These are phyloP conservation scores for Nevesoporus exiguus DNA, from an alignment of 768 basidiomycete genomes.

Conservation along the genomic window DNA sequence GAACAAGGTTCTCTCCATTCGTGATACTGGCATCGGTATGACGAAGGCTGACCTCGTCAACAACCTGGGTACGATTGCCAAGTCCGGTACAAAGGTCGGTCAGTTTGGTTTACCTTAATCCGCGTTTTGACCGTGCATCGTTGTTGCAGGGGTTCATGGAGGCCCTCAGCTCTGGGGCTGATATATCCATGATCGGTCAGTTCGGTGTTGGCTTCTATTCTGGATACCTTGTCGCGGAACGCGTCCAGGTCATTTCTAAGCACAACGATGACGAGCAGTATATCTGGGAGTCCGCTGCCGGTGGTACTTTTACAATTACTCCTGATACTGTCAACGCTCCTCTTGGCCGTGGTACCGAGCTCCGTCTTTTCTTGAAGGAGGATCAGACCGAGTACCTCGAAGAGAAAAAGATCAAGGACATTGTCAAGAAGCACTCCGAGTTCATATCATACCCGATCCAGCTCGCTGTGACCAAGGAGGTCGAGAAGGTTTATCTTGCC, in stretches of 20 bases:
- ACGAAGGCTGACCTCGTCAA: constrained; percentile 99
- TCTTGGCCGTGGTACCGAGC: constrained; percentile 91
- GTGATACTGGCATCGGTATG: constrained; percentile 98
- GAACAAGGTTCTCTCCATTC: constrained; percentile 85
- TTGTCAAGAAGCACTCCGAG: constrained; percentile 99
- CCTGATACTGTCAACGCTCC: constrained; percentile 85
- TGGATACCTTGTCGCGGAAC: constrained; percentile 97
- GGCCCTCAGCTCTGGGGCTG: constrained; percentile 85
- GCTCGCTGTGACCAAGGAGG: constrained; percentile 97
- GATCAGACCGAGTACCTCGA: constrained; percentile 99
- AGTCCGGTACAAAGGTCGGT: constrained; percentile 86
- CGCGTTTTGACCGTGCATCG: constrained; percentile 8
- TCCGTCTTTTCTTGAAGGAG: constrained; percentile 93
- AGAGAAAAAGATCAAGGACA: constrained; percentile 99
- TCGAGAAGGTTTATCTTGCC: constrained; percentile 78
- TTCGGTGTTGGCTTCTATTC: constrained; percentile 99
- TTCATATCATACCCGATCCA: constrained; percentile 99
- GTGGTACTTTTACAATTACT: constrained; percentile 99
- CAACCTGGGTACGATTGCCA: constrained; percentile 95
- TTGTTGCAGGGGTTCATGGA: constrained; percentile 92
- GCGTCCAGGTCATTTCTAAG: constrained; percentile 97
- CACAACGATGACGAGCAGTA: constrained; percentile 99
- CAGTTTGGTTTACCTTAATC: background rate
- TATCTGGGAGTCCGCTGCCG: constrained; percentile 99
- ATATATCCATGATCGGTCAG: constrained; percentile 97